These are phyloP conservation scores for Paecilomyces dactylethromorphus DNA, from an alignment of 2,329 filamentous ascomycete species.

Conservation along the genomic window DNA sequence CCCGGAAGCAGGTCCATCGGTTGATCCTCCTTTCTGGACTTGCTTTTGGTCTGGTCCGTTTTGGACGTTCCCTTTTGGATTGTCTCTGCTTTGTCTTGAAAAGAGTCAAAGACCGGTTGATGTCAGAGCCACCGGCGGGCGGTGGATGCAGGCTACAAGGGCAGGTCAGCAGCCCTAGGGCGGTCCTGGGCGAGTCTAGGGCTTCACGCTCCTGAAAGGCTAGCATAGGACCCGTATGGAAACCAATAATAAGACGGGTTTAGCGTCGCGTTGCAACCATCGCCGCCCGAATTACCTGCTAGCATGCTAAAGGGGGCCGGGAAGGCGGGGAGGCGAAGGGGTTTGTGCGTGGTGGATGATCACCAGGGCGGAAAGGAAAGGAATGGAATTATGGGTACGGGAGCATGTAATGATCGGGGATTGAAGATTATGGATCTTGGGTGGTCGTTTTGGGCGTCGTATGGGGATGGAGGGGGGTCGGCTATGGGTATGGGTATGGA, in stretches of 20 bases:
- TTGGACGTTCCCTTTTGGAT: not conserved
- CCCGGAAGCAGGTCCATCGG: conserved; percentile 3
- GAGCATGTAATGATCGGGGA: not conserved
- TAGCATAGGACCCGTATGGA: not conserved
- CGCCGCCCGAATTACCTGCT: not conserved
- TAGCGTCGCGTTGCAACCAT: conserved; percentile 1
- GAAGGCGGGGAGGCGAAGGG: not conserved
- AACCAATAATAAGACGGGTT: not conserved
- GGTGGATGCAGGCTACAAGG: conserved; percentile 1
- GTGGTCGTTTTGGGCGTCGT: not conserved
- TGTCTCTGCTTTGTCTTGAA: conserved; percentile 3
- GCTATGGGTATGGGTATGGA: not conserved
- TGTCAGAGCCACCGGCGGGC: conserved; percentile 1
- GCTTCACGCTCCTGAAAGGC: not conserved
- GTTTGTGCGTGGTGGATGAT: not conserved
- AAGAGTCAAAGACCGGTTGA: conserved; percentile 4
- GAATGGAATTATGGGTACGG: not conserved
- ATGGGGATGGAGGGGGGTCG: not conserved
- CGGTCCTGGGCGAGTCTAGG: not conserved
- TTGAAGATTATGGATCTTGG: not conserved
- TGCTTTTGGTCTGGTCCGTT: not conserved
- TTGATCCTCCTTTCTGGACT: conserved; percentile 2
- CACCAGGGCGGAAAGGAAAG: not conserved
- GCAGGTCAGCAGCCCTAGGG: conserved; percentile 1
- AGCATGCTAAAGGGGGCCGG: not conserved